Base-by-base conservation (phyloP, 257 asterid species). In the Nicotiana attenuata region DNA sequence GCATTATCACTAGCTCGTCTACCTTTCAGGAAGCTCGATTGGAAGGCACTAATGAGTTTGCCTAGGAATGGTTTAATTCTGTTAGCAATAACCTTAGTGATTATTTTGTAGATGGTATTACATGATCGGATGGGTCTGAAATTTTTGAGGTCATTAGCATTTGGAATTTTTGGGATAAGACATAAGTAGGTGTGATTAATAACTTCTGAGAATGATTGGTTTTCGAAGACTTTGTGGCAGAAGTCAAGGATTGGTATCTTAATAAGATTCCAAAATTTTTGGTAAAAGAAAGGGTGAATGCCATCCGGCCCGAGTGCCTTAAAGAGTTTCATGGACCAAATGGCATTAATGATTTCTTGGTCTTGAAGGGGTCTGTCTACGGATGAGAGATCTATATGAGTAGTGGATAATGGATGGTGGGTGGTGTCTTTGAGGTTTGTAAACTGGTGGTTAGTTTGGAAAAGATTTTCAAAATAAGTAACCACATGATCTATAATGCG, bases 331-430 rank as follows among this genome's bases (percentile, higher is more conserved):
- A 57, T 17, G 10, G 24, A 57, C 1, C 7, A 57, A 1, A 57
- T 0, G 1, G 3, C 63, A 1, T 0, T 7, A 0, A 19, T 19
- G 0, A 57, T 3, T 0, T 57, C 11, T 1, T 1, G 4, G 8
- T 57, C 26, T 2, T 19, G 4, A 0, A 57, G 24, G 2, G 64
- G 64, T 0, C 4, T 0, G 2, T 57, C 63, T 26, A 26, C 0
- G 19, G 20, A 7, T 1, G 0, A 2, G 64, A 57, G 22, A 1
- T 57, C 13, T 53, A 53, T 29, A 2, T 29, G 7, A 4, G 6
- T 15, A 29, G 1, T 53, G 59, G 5, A 16, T 4, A 4, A 2
- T 15, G 1, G n/a, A 1, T 1, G 8, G 3, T 13, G 6, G 1
- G n/a, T 14, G 5, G 17, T 15, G 0, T 53, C 2, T 2, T 0